Base-by-base conservation (phyloP, 2,329 filamentous ascomycete genomes). In the Pseudocercospora macadamiae region DNA sequence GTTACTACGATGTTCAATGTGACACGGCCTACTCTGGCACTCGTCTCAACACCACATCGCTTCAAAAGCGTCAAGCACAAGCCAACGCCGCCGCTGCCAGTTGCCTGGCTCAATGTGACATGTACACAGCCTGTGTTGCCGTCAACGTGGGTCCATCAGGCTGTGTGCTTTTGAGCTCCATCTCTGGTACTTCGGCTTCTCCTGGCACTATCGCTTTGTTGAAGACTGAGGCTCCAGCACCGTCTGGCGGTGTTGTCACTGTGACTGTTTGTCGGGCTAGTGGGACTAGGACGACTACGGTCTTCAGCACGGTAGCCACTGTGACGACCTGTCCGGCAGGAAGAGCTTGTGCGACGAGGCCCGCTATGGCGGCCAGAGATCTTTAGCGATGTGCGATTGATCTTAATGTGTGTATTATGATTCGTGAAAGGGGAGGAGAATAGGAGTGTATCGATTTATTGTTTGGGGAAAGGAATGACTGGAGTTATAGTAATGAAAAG, bases 291-390 rank as follows among this genome's bases (percentile, higher is more conserved):
- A 53, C 51, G 6, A 53, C 34, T 18, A 53, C 51, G 6, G 23
- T 53, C n/a, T 53, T 42, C 23, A 53, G 16, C 12, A 53, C 51
- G 16, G n/a, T n/a, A n/a, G 51, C 51, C 10, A 53, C 51, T 26
- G 34, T 53, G 10, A 53, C 51, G 21, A 53, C 32, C 7, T 53
- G 51, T 28, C 19, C 48, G 6, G 48, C 51, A 1, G 51, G 51
- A 14, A 26, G 23, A 26, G 23, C 10, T 6, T 47, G 42, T 23
- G 14, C 42, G 14, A 47, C 21, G 4, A 12, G 12, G 37, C 10
- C 16, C 23, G 37, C 37, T 8, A 42, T 42, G 37, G 37, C 37
- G 23, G 37, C 16, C 23, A 21, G 37, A 42, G 37, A 42, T 19
- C 37, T 42, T 21, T 42, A 42, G 37, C 18, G 18, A 42, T 42